Percentiles rank a stretch among this genome's conserved stretches.
These are phyloP conservation scores for Domatiomyces catenatus DNA, from an alignment of 2,329 filamentous ascomycete species.

Conservation along the genomic window DNA sequence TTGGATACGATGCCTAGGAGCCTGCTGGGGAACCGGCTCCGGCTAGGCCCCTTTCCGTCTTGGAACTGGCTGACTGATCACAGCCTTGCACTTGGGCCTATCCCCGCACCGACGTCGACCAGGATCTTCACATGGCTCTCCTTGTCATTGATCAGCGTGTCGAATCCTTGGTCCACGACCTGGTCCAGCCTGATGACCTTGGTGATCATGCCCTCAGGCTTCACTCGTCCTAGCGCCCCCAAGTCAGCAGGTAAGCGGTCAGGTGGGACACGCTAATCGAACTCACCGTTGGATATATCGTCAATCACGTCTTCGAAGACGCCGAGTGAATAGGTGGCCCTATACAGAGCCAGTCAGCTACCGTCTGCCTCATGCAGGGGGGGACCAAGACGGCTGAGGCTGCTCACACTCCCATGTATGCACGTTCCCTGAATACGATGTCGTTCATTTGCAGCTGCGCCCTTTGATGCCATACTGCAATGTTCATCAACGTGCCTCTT, in stretches of 20 bases:
- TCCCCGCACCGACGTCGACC: slow-evolving; percentile 16
- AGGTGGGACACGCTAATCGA: background rate
- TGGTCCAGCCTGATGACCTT: slow-evolving; percentile 18
- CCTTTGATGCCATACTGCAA: slow-evolving; percentile 42
- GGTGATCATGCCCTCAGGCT: slow-evolving; percentile 19
- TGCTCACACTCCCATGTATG: slow-evolving; percentile 32
- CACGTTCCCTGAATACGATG: slow-evolving; percentile 37
- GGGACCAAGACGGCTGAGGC: background rate
- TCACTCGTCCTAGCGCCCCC: slow-evolving; percentile 11
- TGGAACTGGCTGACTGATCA: too few relatives aligned
- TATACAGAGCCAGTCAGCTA: background rate
- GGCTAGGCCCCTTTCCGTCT: too few relatives aligned
- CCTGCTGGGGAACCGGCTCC: too few relatives aligned
- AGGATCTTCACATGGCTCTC: slow-evolving; percentile 26
- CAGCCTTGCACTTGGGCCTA: background rate
- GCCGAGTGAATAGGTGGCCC: slow-evolving; percentile 35
- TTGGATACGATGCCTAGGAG: too few relatives aligned
- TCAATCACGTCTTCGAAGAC: slow-evolving; percentile 37
- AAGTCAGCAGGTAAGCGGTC: background rate
- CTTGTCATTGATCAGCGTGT: slow-evolving; percentile 22
- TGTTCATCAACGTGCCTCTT: slow-evolving; percentile 38
- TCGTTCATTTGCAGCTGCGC: slow-evolving; percentile 35
- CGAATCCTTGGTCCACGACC: slow-evolving; percentile 20
- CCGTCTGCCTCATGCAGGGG: too few relatives aligned
- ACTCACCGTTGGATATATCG: slow-evolving; percentile 22